Percentiles rank a stretch among this genome's conserved stretches.
Conservation (phyloP, 129 eudicot species). For the Mikania micrantha region DNA sequence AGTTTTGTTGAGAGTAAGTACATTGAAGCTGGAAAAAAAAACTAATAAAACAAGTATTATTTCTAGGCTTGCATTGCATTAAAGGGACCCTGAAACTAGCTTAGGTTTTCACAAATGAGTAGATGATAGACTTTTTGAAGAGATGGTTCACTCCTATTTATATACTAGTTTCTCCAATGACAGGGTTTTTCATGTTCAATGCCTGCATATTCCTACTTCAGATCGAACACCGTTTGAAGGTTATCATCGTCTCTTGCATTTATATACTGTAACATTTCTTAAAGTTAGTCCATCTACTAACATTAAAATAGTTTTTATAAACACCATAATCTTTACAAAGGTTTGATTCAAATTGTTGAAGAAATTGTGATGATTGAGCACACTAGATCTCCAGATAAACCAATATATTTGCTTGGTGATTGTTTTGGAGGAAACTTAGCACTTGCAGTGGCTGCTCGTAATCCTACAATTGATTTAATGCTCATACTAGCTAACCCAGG, state of each 20-base stretch:
- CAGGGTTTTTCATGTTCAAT: conserved; percentile 57
- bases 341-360: conserved; percentile 58
- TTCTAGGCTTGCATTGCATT: not conserved
- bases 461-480: conserved; percentile 65
- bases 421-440: conserved; percentile 87
- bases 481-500: conserved; percentile 77
- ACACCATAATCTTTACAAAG: conserved; percentile 21
- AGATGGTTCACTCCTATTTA: not conserved
- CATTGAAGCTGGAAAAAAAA: not conserved
- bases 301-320: not conserved
- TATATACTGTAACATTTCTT: not conserved
- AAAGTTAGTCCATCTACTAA: not conserved
- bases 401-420: conserved; percentile 79
- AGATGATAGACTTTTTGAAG: not conserved
- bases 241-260: conserved; percentile 3
- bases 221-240: conserved; percentile 71
- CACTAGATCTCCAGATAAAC: conserved; percentile 57
- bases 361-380: conserved; percentile 55
- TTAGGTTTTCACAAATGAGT: not conserved
- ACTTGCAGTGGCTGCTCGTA: conserved; percentile 80
- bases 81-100: not conserved
- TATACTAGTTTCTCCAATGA: not conserved
- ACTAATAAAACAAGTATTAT: not conserved
- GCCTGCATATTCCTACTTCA: conserved; percentile 55
- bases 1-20: too few species aligned